Percentiles rank a stretch among this genome's conserved stretches.
Conservation (phyloP, 2,329 filamentous ascomycete genomes). For the Intubia oerlemansii region DNA sequence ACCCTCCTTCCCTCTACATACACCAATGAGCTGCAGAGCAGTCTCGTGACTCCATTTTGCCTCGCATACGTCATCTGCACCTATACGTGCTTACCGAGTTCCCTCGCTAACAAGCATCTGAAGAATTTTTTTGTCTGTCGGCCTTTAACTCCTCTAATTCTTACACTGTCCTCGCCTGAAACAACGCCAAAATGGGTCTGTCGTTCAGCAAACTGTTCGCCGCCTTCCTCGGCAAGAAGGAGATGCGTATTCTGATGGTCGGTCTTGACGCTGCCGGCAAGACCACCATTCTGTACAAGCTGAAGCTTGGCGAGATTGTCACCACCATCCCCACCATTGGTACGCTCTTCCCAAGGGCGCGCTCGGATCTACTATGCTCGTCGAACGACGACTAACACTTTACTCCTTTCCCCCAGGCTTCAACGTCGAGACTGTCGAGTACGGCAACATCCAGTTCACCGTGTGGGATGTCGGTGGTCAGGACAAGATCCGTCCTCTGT, state of each 20-base stretch:
- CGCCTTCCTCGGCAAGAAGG: conserved; percentile 96
- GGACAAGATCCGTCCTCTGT: conserved; percentile 98
- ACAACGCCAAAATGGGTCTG: conserved; percentile 94
- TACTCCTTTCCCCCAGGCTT: conserved; percentile 47
- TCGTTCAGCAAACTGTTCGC: conserved; percentile 93
- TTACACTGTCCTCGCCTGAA: no score
- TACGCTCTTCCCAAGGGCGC: no score
- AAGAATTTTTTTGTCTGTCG: no score
- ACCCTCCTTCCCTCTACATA: no score
- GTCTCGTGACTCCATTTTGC: no score
- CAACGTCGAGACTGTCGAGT: conserved; percentile 99
- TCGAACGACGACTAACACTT: neutral
- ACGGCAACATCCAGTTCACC: conserved; percentile 99
- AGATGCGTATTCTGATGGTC: conserved; percentile 99
- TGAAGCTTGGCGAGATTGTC: conserved; percentile 98
- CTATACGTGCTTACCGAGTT: no score
- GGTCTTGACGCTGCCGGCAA: conserved; percentile 99
- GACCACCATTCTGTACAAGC: conserved; percentile 99
- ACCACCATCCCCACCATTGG: conserved; percentile 98
- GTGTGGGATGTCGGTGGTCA: conserved; percentile 99
- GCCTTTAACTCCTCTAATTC: no score
- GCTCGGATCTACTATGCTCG: no score
- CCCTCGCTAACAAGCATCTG: no score
- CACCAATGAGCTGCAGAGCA: no score
- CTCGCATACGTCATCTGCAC: no score